phyloP scores from a whole-genome alignment of 768 basidiomycete genomes.

The Aureoboletus auriporus region DNA sequence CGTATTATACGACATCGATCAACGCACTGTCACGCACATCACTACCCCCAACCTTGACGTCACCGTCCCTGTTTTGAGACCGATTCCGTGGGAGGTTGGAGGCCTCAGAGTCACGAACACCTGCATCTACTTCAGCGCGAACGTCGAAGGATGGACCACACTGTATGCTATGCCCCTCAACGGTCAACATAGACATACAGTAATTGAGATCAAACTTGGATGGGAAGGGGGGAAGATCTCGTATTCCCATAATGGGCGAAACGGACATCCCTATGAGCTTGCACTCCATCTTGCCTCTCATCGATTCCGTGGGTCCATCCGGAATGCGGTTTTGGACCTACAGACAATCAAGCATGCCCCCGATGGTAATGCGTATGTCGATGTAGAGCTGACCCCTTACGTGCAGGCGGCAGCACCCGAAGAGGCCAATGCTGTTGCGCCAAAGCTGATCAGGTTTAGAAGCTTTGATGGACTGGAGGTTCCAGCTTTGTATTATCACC shows the following conservation, averaged over 20 bases:
- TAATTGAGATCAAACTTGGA: constrained; percentile 30
- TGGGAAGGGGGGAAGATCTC: constrained; percentile 31
- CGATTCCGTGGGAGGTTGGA: constrained; percentile 33
- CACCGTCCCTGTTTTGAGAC: constrained; percentile 28
- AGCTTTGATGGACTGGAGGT: constrained; percentile 41
- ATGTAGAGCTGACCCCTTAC: constrained; percentile 27
- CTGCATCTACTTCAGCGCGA: constrained; percentile 33
- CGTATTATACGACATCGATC: constrained; percentile 31
- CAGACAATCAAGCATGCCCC: constrained; percentile 14
- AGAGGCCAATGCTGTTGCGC: constrained; percentile 23
- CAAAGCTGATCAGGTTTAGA: constrained; percentile 34
- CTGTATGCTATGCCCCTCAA: constrained; percentile 29
- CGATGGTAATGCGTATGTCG: constrained; percentile 24
- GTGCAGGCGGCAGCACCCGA: constrained; percentile 32
- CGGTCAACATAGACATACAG: constrained; percentile 24
- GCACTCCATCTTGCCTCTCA: constrained; percentile 30
- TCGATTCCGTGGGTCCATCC: constrained; percentile 26
- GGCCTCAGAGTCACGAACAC: constrained; percentile 23
- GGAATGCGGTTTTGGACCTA: constrained; percentile 29
- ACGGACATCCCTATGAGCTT: constrained; percentile 33
- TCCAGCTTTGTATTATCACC: constrained; percentile 42
- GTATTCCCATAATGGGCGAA: constrained; percentile 29
- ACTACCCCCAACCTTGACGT: constrained; percentile 32
- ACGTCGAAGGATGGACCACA: constrained; percentile 36
- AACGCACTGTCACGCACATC: constrained; percentile 31